phyloP scores from a whole-genome alignment of 192 early-diverging fungal genomes.

The Entomortierella parvispora region DNA sequence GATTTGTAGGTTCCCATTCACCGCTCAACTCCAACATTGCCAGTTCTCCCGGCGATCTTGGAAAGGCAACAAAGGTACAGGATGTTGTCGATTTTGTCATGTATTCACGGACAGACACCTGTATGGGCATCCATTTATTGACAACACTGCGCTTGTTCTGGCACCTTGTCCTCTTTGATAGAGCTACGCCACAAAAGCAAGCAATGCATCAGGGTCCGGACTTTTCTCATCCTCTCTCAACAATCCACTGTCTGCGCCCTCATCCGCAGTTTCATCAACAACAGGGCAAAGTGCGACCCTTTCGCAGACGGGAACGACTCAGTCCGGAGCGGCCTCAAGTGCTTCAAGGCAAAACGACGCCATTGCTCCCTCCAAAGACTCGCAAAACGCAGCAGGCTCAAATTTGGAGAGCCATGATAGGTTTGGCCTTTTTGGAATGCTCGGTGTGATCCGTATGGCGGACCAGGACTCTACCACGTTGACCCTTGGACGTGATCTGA shows the following conservation, averaged over 20 bases:
- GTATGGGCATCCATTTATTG: no score
- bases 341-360: conserved; percentile 7
- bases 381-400: conserved; percentile 10
- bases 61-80: conserved; percentile 42
- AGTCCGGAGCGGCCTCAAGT: neutral
- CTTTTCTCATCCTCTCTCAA: conserved; percentile 42
- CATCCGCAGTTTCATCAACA: conserved; percentile 28
- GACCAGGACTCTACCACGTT: conserved; percentile 83
- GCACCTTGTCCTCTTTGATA: neutral
- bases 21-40: conserved; percentile 20
- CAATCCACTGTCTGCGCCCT: conserved; percentile 35
- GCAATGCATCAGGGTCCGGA: conserved; percentile 44
- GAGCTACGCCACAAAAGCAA: conserved; percentile 55
- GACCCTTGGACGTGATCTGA: conserved; percentile 91
- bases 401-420: conserved; percentile 61
- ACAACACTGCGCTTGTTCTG: neutral
- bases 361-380: neutral
- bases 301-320: conserved; percentile 4
- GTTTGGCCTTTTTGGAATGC: conserved; percentile 88
- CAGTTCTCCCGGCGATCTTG: conserved; percentile 22
- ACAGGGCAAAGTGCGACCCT: neutral
- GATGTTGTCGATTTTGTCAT: neutral
- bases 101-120: neutral
- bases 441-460: conserved; percentile 83
- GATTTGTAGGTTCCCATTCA: conserved; percentile 43